These are phyloP conservation scores for Verbena officinalis DNA, from an alignment of 257 asterid genomes.

Conservation along the genomic window DNA sequence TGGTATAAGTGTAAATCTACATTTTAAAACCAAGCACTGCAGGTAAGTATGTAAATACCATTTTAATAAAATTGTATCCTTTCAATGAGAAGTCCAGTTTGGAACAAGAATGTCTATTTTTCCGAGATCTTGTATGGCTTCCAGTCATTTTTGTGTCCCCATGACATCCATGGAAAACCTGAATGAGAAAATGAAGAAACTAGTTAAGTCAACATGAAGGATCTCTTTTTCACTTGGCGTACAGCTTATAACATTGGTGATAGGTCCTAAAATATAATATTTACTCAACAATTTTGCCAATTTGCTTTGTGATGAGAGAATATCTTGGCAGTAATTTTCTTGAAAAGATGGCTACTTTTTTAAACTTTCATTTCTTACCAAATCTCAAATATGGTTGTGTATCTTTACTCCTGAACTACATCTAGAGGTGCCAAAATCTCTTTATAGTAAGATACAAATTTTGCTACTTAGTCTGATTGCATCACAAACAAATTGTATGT, in stretches of 20 bases:
- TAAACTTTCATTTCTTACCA: not conserved
- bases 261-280: not conserved
- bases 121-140: not conserved
- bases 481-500: slow-evolving; percentile 14
- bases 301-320: not conserved
- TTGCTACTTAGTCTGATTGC: slow-evolving; percentile 19
- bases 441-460: slow-evolving; percentile 15
- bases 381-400: slow-evolving; percentile 21
- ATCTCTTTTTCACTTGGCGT: not conserved
- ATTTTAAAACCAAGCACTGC: not conserved
- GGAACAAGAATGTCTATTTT: not conserved
- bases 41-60: not conserved
- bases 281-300: not conserved
- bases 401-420: slow-evolving; percentile 8
- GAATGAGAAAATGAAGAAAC: not conserved
- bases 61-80: not conserved
- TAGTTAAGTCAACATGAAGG: slow-evolving; percentile 1
- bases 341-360: slow-evolving; percentile 12
- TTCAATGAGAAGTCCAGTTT: not conserved
- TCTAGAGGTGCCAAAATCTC: slow-evolving; percentile 11
- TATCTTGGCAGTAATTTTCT: not conserved
- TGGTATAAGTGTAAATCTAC: not conserved
- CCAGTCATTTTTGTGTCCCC: slow-evolving; percentile 2
- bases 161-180: not conserved
- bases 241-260: not conserved